Base-by-base conservation (phyloP, 2,329 filamentous ascomycete species). In the Nemania sp. region DNA sequence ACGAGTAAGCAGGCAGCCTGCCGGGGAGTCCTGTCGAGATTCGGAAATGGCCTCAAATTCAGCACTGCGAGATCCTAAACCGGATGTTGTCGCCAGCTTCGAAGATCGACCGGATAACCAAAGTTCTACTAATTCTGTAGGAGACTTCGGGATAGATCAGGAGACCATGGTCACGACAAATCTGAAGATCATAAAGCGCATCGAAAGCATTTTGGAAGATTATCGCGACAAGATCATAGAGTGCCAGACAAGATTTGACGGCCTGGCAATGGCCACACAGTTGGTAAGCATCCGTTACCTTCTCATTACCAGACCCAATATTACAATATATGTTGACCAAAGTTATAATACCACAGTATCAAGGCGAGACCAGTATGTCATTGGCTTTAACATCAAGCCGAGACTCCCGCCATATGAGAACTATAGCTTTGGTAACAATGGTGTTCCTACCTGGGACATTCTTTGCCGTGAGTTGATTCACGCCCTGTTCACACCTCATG, bases 221-320 rank as follows among this genome's bases (percentile, higher is more conserved):
- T 74, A 70, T n/a, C 67, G 70, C 12, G 71, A 72, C 3, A 72
- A 71, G 48, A 71, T 72, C 7, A 58, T 69, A 29, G 70, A 73
- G 11, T 75, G 72, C 54, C 67, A 65, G 1, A 73, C 70, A 66
- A 65, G 70, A 10, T 57, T 75, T 3, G 72, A 74, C 10, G 72
- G 71, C 6, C 71, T 75, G 66, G 65, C 69, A 9, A 70, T 74
- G 66, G 68, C 72, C 1, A 74, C 69, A 1, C 72, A 74, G 58
- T 68, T 69, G 67, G 73, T 74, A 66, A 57, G 67, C 52, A 25
- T 20, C 15, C 9, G n/a, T 29, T 21, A 48, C 20, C 12, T 12
- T n/a, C n/a, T n/a, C n/a, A 12, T 5, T 9, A 20, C 10, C 32
- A 51, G 17, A 47, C 21, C 18, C 18, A 65, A 58, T 15, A 68